A percentile compares a stretch with the other conserved stretches of the same genome.
These are phyloP conservation scores for Colletotrichum sp. DNA, from an alignment of 2,329 filamentous ascomycete genomes.

Conservation along the genomic window DNA sequence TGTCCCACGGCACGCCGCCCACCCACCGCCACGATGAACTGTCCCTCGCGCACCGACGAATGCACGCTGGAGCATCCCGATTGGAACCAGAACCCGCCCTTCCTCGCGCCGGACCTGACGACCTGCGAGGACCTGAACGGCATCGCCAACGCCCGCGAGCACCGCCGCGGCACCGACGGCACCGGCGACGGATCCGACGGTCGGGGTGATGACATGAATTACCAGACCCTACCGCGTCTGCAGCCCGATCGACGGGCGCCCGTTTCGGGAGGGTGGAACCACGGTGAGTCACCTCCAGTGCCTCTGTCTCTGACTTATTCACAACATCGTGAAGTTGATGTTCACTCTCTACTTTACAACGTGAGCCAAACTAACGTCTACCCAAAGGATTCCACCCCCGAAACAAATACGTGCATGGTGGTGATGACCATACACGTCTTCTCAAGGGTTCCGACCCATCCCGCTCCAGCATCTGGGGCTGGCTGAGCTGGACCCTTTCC, in stretches of 20 bases:
- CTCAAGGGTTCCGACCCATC: conserved; percentile 28
- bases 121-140: conserved; percentile 62
- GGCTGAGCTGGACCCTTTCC: conserved; percentile 47
- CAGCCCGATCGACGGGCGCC: conserved; percentile 13
- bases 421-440: conserved; percentile 44
- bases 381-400: conserved; percentile 19
- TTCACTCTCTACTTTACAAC: background rate
- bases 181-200: conserved; percentile 26
- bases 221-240: conserved; percentile 16
- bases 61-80: conserved; percentile 49
- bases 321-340: background rate
- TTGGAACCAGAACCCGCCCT: conserved; percentile 60
- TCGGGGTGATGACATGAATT: conserved; percentile 19
- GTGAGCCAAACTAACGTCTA: background rate
- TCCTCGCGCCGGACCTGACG: conserved; percentile 52
- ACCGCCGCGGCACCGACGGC: conserved; percentile 40
- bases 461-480: conserved; percentile 38
- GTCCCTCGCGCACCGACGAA: conserved; percentile 60
- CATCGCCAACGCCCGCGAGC: conserved; percentile 55
- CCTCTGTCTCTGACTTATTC: background rate
- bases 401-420: conserved; percentile 33
- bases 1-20: background rate
- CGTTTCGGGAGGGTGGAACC: conserved; percentile 22
- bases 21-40: conserved; percentile 49
- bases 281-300: background rate